Percentiles rank a stretch among this genome's conserved stretches.
Evolutionary conservation across 805 yeast genomes (phyloP).

Genomic region (Brettanomyces custersianus): DNA sequence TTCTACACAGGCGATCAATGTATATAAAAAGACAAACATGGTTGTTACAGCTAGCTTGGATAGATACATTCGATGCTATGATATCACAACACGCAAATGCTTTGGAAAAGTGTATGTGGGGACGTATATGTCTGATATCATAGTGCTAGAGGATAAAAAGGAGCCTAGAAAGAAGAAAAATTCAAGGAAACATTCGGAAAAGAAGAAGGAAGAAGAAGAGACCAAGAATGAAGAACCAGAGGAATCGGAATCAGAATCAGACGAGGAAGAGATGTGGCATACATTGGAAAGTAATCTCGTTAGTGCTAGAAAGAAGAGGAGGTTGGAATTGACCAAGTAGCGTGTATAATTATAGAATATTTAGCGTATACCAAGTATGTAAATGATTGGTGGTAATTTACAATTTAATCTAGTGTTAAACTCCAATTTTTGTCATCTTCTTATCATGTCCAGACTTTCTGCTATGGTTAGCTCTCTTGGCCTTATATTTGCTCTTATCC

Average conservation of each 20-base stretch:
- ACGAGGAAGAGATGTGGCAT: slow-evolving; percentile 27
- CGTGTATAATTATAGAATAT: slow-evolving; percentile 1
- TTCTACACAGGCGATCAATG: slow-evolving; percentile 40
- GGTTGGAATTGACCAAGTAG: slow-evolving; percentile 6
- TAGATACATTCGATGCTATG: slow-evolving; percentile 73
- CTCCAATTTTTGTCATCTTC: slow-evolving; percentile 25
- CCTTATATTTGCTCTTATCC: slow-evolving; percentile 46
- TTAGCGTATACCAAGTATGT: no score
- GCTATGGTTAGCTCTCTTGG: slow-evolving; percentile 53
- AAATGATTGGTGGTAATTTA: no score
- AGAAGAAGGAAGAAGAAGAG: slow-evolving; percentile 31
- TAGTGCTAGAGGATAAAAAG: slow-evolving; percentile 36
- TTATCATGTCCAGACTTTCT: slow-evolving; percentile 54
- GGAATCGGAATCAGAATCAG: slow-evolving; percentile 24
- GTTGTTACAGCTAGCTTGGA: slow-evolving; percentile 81
- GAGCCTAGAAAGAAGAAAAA: slow-evolving; percentile 10
- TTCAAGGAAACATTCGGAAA: slow-evolving; percentile 22
- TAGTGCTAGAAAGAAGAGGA: slow-evolving; percentile 23
- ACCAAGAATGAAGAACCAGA: slow-evolving; percentile 17
- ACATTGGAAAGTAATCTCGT: slow-evolving; percentile 16
- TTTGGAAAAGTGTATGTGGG: slow-evolving; percentile 71
- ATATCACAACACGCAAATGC: slow-evolving; percentile 46
- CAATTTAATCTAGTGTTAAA: no score
- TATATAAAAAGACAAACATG: slow-evolving; percentile 29
- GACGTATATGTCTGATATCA: slow-evolving; percentile 50